phyloP scores from a whole-genome alignment of 306 rosid genomes.

The Hippophae tibetana region DNA sequence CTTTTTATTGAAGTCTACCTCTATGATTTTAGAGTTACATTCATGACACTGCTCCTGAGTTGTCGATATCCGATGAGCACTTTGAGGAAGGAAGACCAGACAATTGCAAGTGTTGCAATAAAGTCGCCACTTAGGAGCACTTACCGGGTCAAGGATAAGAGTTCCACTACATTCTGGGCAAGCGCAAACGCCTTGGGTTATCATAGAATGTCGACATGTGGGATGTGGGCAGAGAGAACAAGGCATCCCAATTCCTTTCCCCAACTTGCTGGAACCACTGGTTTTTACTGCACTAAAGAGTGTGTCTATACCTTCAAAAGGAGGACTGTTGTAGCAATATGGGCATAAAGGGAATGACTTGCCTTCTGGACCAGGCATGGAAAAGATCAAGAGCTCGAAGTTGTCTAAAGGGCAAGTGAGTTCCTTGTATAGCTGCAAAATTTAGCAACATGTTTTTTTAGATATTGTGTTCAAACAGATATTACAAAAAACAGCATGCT shows the following conservation, averaged over 20 bases:
- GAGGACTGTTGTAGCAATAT: conserved; percentile 91
- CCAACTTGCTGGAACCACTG: conserved; percentile 45
- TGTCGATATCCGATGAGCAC: conserved; percentile 84
- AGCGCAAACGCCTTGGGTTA: conserved; percentile 81
- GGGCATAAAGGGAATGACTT: conserved; percentile 91
- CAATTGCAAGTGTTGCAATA: conserved; percentile 82
- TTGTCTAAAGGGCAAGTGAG: conserved; percentile 85
- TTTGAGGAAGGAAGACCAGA: conserved; percentile 80
- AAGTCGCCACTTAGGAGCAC: conserved; percentile 90
- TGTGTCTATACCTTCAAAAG: conserved; percentile 80
- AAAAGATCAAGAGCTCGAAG: conserved; percentile 79
- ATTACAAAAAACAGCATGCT: background rate
- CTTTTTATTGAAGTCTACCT: conserved; percentile 93
- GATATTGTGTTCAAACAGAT: background rate
- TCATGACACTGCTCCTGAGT: conserved; percentile 61
- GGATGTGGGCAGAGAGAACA: conserved; percentile 93
- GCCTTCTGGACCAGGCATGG: conserved; percentile 83
- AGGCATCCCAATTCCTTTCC: conserved; percentile 95
- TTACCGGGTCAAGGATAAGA: conserved; percentile 74
- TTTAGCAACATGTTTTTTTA: background rate
- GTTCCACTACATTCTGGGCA: conserved; percentile 96
- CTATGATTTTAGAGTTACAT: conserved; percentile 68
- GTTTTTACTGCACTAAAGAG: conserved; percentile 48
- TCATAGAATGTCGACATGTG: conserved; percentile 72
- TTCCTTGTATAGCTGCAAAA: conserved; percentile 80